Percentiles rank a stretch among this genome's conserved stretches.
Evolutionary conservation across 2,329 filamentous ascomycete genomes (phyloP).

Genomic region (Fusarium sp.): DNA sequence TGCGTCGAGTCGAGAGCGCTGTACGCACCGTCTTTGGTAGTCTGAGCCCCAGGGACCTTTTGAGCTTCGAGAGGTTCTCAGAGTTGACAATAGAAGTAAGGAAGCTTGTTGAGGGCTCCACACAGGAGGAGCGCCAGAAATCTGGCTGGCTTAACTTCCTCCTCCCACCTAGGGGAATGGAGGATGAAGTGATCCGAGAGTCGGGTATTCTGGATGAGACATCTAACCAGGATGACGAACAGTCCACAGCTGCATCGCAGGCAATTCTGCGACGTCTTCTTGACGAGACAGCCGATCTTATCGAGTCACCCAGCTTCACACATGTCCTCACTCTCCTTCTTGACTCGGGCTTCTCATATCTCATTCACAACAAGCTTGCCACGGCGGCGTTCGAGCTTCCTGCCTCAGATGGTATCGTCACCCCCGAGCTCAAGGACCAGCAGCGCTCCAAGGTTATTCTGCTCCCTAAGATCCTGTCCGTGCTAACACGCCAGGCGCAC

Average conservation of each 20-base stretch:
- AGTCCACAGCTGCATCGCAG: conserved; percentile 58
- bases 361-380: conserved; percentile 85
- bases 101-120: conserved; percentile 80
- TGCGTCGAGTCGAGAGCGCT: conserved; percentile 83
- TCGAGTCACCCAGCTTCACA: conserved; percentile 92
- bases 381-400: conserved; percentile 77
- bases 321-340: conserved; percentile 88
- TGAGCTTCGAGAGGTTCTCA: conserved; percentile 83
- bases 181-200: conserved; percentile 85
- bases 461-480: conserved; percentile 88
- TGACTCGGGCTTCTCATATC: conserved; percentile 84
- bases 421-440: conserved; percentile 64
- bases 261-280: conserved; percentile 81
- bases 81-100: conserved; percentile 86
- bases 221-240: conserved; percentile 44
- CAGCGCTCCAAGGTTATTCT: conserved; percentile 70
- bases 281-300: conserved; percentile 94
- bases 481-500: conserved; percentile 91
- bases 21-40: conserved; percentile 91
- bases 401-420: conserved; percentile 47
- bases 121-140: conserved; percentile 53
- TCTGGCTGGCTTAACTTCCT: conserved; percentile 84
- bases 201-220: conserved; percentile 78
- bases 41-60: conserved; percentile 87
- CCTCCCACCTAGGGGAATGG: conserved; percentile 81